Evolutionary conservation across 306 rosid species (phyloP).

Genomic region (Boehmeria nivea): DNA sequence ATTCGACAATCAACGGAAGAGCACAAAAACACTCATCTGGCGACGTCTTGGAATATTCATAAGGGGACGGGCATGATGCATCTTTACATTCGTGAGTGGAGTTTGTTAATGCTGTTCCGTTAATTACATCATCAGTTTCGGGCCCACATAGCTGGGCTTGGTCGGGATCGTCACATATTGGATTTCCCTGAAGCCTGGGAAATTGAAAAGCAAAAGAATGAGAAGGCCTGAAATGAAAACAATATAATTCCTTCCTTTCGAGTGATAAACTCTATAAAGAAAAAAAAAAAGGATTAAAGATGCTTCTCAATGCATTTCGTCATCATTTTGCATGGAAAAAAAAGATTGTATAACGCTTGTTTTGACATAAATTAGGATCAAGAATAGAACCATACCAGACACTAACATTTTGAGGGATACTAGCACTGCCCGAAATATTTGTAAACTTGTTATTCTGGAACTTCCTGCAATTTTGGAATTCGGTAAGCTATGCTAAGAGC

Average conservation of each 20-base stretch:
- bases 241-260: too few species aligned
- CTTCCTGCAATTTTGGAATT: conserved; percentile 53
- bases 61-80: conserved; percentile 59
- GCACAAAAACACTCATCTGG: conserved; percentile 56
- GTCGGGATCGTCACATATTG: conserved; percentile 47
- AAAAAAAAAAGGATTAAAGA: background rate
- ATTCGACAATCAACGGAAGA: conserved; percentile 50
- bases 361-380: conserved; percentile 13
- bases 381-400: conserved; percentile 47
- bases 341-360: too few species aligned
- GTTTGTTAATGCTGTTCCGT: conserved; percentile 17
- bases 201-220: conserved; percentile 10
- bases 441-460: conserved; percentile 61
- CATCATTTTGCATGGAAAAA: too few species aligned
- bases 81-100: conserved; percentile 26
- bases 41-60: conserved; percentile 36
- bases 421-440: conserved; percentile 41
- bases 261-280: too few species aligned
- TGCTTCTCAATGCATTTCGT: too few species aligned
- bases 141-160: conserved; percentile 45
- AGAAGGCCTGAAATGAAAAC: too few species aligned
- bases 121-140: conserved; percentile 22
- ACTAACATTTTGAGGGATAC: conserved; percentile 61
- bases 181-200: conserved; percentile 89
- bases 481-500: conserved; percentile 17